phyloP scores from a whole-genome alignment of 192 early-diverging fungal species.

The Backusella tarrabulga region DNA sequence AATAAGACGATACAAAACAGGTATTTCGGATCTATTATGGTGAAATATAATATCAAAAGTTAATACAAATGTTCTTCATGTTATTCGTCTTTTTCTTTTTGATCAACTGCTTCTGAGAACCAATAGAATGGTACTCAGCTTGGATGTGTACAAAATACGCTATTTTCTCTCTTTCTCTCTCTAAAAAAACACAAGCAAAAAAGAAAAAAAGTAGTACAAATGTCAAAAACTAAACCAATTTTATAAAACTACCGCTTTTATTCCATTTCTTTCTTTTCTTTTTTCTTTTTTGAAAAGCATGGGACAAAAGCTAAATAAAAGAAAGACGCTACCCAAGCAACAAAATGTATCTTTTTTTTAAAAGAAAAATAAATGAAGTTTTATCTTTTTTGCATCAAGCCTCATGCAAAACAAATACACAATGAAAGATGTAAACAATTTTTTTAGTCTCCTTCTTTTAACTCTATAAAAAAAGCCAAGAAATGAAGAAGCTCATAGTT shows the following conservation, averaged over 20 bases:
- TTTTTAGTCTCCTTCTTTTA: neutral
- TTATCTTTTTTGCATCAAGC: no score
- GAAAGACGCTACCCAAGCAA: neutral
- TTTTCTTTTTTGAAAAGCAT: neutral
- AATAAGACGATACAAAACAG: no score
- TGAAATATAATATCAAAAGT: no score
- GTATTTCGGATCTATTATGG: no score
- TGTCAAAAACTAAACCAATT: neutral
- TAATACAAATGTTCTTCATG: no score
- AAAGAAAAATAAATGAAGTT: neutral
- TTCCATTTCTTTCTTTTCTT: neutral
- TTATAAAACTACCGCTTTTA: neutral
- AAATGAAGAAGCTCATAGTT: neutral
- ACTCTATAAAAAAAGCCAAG: neutral
- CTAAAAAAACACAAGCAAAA: neutral
- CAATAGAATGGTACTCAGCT: neutral
- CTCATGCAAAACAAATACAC: no score
- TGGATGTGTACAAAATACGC: neutral
- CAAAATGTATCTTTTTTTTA: no score
- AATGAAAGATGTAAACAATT: neutral
- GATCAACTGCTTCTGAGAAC: neutral
- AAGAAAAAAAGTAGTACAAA: slow-evolving; percentile 1
- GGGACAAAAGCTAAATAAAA: neutral
- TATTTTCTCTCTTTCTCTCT: neutral
- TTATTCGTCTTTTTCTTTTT: no score